Conservation (phyloP, 305 asterid species). For the Ilex paraguariensis region DNA sequence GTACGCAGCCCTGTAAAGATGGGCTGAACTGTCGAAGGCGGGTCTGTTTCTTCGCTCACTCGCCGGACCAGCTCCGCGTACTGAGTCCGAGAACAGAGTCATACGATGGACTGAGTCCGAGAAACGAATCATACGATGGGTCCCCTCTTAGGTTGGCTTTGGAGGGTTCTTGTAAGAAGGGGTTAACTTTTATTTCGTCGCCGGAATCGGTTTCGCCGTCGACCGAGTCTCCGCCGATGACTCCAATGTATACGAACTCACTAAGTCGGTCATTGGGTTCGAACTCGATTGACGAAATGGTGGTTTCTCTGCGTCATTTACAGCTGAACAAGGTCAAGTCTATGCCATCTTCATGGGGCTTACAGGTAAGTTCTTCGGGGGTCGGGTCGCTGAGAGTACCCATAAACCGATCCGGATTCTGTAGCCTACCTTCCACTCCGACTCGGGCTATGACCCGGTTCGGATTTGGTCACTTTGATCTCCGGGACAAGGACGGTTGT, state of each 20-base stretch:
- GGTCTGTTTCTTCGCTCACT: slow-evolving; percentile 91
- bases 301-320: slow-evolving; percentile 52
- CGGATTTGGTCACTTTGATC: slow-evolving; percentile 18
- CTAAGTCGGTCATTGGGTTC: slow-evolving; percentile 37
- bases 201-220: slow-evolving; percentile 64
- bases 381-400: slow-evolving; percentile 24
- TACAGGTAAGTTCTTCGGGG: slow-evolving; percentile 30
- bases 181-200: slow-evolving; percentile 33
- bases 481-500: slow-evolving; percentile 14
- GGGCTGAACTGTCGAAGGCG: slow-evolving; percentile 55
- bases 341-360: slow-evolving; percentile 34
- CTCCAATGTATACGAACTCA: slow-evolving; percentile 39
- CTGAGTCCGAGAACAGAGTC: slow-evolving; percentile 53
- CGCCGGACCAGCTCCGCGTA: slow-evolving; percentile 65
- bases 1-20: slow-evolving; percentile 88
- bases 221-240: slow-evolving; percentile 65
- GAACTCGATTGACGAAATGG: slow-evolving; percentile 38
- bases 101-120: slow-evolving; percentile 42
- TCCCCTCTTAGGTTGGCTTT: slow-evolving; percentile 28
- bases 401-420: slow-evolving; percentile 29
- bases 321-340: slow-evolving; percentile 56
- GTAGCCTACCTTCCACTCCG: slow-evolving; percentile 44
- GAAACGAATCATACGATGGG: slow-evolving; percentile 36
- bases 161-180: slow-evolving; percentile 11
- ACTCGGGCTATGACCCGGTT: slow-evolving; percentile 23